Conservation (phyloP, 257 asterid species). For the Plectranthus barbatus region DNA sequence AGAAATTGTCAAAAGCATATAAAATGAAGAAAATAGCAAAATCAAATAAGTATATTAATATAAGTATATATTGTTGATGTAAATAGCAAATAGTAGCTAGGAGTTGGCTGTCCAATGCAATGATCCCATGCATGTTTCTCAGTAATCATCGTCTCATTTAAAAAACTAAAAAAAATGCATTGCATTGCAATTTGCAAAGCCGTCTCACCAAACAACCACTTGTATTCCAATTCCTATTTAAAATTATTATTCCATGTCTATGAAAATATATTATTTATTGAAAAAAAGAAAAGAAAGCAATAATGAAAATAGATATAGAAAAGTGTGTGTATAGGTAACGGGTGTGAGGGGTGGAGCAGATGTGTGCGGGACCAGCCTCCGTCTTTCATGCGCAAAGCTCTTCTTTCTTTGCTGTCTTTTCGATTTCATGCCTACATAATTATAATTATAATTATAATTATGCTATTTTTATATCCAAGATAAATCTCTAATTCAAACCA, state of each 20-base stretch:
- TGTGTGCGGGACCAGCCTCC: slow-evolving; percentile 20
- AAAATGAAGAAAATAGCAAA: slow-evolving; percentile 7
- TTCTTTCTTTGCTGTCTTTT: slow-evolving; percentile 8
- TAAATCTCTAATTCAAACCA: too few relatives aligned
- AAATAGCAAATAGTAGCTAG: not conserved
- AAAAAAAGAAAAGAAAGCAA: too few relatives aligned
- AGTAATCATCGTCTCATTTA: slow-evolving; percentile 17
- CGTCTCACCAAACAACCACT: slow-evolving; percentile 15
- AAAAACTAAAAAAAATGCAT: too few relatives aligned
- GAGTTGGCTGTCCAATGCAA: slow-evolving; percentile 22
- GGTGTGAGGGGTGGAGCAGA: slow-evolving; percentile 15
- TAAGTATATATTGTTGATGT: too few relatives aligned
- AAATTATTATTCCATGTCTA: not conserved
- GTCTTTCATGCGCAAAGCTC: slow-evolving; percentile 33
- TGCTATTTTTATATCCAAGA: too few relatives aligned
- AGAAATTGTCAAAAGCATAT: slow-evolving; percentile 10
- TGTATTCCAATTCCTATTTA: not conserved
- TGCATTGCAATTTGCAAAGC: too few relatives aligned
- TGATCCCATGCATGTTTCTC: slow-evolving; percentile 6
- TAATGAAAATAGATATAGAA: not conserved
- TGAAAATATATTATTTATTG: too few relatives aligned
- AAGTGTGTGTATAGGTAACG: slow-evolving; percentile 31
- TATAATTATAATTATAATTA: too few relatives aligned
- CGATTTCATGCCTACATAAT: too few relatives aligned
- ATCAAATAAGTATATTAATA: too few relatives aligned